Conservation (phyloP, 345 rosid species). For the Euphorbia lathyris region DNA sequence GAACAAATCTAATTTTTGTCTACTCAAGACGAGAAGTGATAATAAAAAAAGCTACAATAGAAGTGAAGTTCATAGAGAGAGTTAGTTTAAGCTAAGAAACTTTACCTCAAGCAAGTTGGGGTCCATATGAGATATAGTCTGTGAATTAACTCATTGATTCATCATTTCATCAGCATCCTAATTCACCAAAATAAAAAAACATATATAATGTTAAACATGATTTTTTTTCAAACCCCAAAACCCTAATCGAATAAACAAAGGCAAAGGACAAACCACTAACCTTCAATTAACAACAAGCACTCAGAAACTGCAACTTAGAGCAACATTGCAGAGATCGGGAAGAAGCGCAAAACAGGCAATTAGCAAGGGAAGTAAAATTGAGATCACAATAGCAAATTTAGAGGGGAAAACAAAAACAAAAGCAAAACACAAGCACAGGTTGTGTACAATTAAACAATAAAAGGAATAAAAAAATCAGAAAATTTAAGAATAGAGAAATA, state of each 20-base stretch:
- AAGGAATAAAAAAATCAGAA: background rate
- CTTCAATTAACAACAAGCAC: conserved; percentile 5
- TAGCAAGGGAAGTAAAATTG: conserved; percentile 9
- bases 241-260: conserved; percentile 21
- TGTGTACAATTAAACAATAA: background rate
- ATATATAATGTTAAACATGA: background rate
- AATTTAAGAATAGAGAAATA: background rate
- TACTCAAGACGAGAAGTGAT: too few relatives aligned
- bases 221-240: conserved; percentile 16
- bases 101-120: conserved; percentile 69
- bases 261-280: background rate
- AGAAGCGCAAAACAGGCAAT: conserved; percentile 7
- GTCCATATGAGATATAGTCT: conserved; percentile 53
- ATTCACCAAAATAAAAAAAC: conserved; percentile 6
- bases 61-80: background rate
- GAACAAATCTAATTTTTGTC: background rate
- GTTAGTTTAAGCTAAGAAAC: background rate
- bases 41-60: background rate
- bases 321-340: conserved; percentile 10
- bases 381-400: conserved; percentile 16
- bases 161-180: conserved; percentile 57
- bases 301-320: background rate
- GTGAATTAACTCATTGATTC: conserved; percentile 72
- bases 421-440: background rate
- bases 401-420: background rate